Evolutionary conservation across 805 yeast genomes (phyloP).

Genomic region (Wickerhamiella lipophila): DNA sequence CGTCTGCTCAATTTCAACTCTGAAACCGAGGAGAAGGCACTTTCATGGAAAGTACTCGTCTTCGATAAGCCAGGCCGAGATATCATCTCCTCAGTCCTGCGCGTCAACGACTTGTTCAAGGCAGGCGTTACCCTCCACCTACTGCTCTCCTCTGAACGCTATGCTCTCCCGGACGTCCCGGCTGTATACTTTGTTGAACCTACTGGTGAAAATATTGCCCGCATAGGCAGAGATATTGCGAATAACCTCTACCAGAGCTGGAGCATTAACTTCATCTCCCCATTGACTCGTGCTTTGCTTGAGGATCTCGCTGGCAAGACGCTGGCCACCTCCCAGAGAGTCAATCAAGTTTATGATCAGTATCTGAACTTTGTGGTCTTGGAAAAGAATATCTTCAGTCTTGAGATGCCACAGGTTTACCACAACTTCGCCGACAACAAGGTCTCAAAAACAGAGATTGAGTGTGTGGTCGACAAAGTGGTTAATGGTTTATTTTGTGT

Average conservation of each 20-base stretch:
- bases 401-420: constrained; percentile 57
- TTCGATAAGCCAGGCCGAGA: constrained; percentile 72
- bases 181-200: constrained; percentile 88
- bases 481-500: constrained; percentile 73
- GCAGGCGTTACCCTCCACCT: constrained; percentile 90
- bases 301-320: constrained; percentile 86
- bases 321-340: constrained; percentile 47
- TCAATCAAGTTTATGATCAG: constrained; percentile 88
- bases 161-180: constrained; percentile 89
- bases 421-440: constrained; percentile 55
- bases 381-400: constrained; percentile 78
- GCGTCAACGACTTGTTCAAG: constrained; percentile 80
- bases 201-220: constrained; percentile 56
- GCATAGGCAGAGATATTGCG: constrained; percentile 59
- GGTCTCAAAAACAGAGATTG: constrained; percentile 65
- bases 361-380: constrained; percentile 84
- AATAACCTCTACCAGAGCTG: constrained; percentile 63
- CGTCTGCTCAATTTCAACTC: constrained; percentile 76
- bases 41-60: constrained; percentile 75
- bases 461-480: constrained; percentile 49
- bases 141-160: constrained; percentile 53
- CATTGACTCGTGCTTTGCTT: constrained; percentile 59
- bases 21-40: constrained; percentile 30
- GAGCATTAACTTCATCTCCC: constrained; percentile 77
- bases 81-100: constrained; percentile 76